Evolutionary conservation across 139 green algal species (phyloP), one percentile per base, ranked within the genome.

Genomic region (Dunaliella primolecta): DNA sequence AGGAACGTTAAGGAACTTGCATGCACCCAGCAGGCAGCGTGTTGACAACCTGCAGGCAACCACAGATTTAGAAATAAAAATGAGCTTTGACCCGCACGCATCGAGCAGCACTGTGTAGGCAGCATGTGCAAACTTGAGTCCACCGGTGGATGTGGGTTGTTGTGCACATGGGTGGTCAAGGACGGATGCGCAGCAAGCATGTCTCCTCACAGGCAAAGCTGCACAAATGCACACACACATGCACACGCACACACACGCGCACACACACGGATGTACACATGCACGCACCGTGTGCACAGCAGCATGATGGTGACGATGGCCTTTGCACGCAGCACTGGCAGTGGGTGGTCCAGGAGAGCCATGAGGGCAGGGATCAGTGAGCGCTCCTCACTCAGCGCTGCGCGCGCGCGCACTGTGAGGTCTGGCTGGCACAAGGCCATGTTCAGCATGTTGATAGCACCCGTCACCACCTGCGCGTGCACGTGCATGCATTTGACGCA

Each of bases 401-500:
- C 32, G 33, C 78, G 56, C 35, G 31, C 71, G 1, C 81, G 71
- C 24, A 85, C 33, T 1, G 21, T 85, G 34, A 87, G 86, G 83
- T 87, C 83, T 1, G 81, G 81, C 74, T 85, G 84, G 27, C 34
- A 80, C 76, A 86, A 37, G 25, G 85, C 91, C 55, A 94, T 84
- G 85, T 94, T 95, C 30, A 98, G 87, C 80, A 98, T 91, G 89
- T 93, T 97, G 56, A 94, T 75, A 0, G 86, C 89, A 11, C 93
- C 88, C 15, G 93, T 90, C 91, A 97, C 94, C 33, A 94, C 89
- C 86, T 93, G 56, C 46, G 75, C 21, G 2, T 27, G 35, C 34
- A 82, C 3, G 2, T 29, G 75, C 31, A 24, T 25, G 46, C 46
- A 64, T 64, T 7, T 25, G 46, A 64, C 46, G 15, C 46, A 15